Conservation (phyloP, 2,329 filamentous ascomycete genomes). For the Penicillium occitanis region DNA sequence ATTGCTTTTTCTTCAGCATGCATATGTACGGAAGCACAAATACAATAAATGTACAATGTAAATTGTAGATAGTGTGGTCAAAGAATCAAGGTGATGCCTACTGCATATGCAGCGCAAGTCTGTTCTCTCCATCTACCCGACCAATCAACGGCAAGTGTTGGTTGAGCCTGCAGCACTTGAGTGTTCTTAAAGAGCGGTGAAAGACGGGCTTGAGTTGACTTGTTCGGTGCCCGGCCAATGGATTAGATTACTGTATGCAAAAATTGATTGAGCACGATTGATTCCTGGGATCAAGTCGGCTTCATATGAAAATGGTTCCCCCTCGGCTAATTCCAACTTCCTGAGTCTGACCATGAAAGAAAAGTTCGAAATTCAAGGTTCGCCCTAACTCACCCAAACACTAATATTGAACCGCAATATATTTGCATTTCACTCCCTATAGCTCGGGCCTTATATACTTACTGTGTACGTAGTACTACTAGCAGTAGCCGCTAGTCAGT, state of each 20-base stretch:
- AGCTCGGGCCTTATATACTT: not conserved
- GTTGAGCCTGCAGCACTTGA: not conserved
- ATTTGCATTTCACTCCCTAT: not conserved
- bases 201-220: not conserved
- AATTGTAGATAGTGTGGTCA: not conserved
- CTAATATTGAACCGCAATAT: not conserved
- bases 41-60: not conserved
- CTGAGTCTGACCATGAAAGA: not conserved
- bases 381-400: not conserved
- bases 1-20: not conserved
- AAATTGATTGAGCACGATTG: not conserved
- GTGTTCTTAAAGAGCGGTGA: conserved; percentile 2
- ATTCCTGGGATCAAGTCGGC: not conserved
- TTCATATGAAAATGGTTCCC: not conserved
- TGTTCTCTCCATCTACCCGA: not conserved
- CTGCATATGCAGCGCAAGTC: not conserved
- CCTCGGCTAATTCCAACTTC: not conserved
- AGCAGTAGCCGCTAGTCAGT: not conserved
- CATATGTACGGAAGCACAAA: too few relatives aligned
- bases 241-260: not conserved
- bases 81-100: conserved; percentile 1
- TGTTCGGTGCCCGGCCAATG: not conserved
- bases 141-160: conserved; percentile 1
- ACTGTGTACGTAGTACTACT: too few relatives aligned
- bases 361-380: not conserved